Evolutionary conservation across 169 alveolate species (phyloP).

Genomic region (Besnoitia besnoiti): DNA sequence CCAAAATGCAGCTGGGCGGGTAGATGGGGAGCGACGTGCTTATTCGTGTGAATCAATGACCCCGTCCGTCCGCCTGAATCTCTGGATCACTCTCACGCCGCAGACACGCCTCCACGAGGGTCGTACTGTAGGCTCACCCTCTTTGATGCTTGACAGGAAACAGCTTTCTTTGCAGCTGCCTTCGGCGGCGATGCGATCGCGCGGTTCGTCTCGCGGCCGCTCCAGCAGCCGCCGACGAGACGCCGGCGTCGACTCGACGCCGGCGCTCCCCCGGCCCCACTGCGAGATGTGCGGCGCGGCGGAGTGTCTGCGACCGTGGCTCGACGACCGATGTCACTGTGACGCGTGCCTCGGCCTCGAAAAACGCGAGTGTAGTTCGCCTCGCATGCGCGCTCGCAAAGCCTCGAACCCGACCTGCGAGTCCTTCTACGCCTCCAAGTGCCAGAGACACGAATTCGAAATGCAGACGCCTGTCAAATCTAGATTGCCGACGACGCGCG

Average conservation of each 20-base stretch:
- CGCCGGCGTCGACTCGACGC: not conserved
- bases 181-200: too few relatives aligned
- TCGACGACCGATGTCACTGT: conserved; percentile 37
- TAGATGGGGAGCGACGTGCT: too few relatives aligned
- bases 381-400: conserved; percentile 17
- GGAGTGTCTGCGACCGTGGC: conserved; percentile 38
- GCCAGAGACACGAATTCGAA: conserved; percentile 7
- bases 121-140: too few relatives aligned
- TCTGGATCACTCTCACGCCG: too few relatives aligned
- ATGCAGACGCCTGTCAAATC: not conserved
- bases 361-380: not conserved
- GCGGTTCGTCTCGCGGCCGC: conserved; percentile 2
- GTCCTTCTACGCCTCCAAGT: conserved; percentile 21
- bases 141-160: too few relatives aligned
- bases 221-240: not conserved
- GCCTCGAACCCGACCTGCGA: conserved; percentile 9
- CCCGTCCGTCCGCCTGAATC: too few relatives aligned
- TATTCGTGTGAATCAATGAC: too few relatives aligned
- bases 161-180: too few relatives aligned
- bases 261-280: conserved; percentile 34
- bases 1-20: too few relatives aligned
- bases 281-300: conserved; percentile 43
- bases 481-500: not conserved
- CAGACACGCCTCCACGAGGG: too few relatives aligned
- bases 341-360: conserved; percentile 25